These are phyloP conservation scores for Mycena epipterygia DNA, from an alignment of 768 basidiomycete species.

Conservation along the genomic window DNA sequence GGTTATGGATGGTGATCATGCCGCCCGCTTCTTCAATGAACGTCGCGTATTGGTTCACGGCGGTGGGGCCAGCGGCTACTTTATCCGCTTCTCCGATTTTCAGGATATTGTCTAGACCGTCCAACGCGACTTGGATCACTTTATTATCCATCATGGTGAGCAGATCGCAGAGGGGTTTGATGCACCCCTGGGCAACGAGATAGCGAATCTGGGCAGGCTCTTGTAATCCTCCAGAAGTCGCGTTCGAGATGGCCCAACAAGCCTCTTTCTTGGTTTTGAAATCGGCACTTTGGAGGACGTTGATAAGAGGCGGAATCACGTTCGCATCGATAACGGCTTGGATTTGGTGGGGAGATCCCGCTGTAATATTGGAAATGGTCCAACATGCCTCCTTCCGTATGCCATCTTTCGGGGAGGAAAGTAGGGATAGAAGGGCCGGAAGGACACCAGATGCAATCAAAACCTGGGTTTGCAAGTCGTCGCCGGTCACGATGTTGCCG, in stretches of 20 bases:
- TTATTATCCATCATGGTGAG: conserved; percentile 99
- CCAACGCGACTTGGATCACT: conserved; percentile 98
- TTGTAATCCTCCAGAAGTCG: conserved; percentile 97
- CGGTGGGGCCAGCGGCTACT: conserved; percentile 84
- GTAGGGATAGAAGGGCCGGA: conserved; percentile 92
- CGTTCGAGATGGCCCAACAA: conserved; percentile 99
- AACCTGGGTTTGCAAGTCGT: conserved; percentile 99
- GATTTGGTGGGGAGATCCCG: conserved; percentile 96
- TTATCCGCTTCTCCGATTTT: conserved; percentile 98
- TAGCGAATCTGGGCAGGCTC: conserved; percentile 98
- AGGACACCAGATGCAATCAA: conserved; percentile 98
- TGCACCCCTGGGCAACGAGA: conserved; percentile 98
- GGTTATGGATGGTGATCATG: conserved; percentile 98
- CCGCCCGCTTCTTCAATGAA: conserved; percentile 99
- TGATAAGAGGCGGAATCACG: conserved; percentile 97
- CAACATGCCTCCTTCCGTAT: conserved; percentile 99
- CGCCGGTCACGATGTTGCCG: conserved; percentile 99
- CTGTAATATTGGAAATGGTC: conserved; percentile 99
- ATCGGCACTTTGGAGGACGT: conserved; percentile 96
- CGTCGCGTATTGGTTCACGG: conserved; percentile 91
- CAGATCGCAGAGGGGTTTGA: conserved; percentile 97
- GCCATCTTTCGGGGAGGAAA: conserved; percentile 97
- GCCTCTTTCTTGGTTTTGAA: conserved; percentile 99
- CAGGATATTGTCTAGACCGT: conserved; percentile 97
- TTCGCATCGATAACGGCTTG: conserved; percentile 98